phyloP scores from a whole-genome alignment of 2,329 filamentous ascomycete genomes.

The Scolecobasidium constrictum region DNA sequence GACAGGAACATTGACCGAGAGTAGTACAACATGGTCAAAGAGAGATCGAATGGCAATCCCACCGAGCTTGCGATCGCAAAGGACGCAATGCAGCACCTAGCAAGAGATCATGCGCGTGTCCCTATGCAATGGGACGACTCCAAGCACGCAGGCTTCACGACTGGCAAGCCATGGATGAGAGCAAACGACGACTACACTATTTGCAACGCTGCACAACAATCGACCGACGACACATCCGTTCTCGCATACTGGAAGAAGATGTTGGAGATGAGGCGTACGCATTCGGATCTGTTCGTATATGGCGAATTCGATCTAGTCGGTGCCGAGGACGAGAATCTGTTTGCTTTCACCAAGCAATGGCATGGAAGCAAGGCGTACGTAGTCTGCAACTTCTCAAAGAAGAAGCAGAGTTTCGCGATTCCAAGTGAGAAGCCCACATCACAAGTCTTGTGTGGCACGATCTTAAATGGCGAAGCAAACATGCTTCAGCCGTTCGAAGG shows the following conservation, averaged over 20 bases:
- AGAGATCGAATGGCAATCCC: constrained; percentile 14
- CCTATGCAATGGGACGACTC: constrained; percentile 61
- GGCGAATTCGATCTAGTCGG: constrained; percentile 7
- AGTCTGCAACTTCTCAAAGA: constrained; percentile 20
- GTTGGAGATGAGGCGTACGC: constrained; percentile 47
- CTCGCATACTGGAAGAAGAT: constrained; percentile 52
- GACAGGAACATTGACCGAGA: neutral
- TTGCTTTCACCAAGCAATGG: constrained; percentile 5
- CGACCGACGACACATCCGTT: constrained; percentile 37
- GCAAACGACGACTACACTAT: constrained; percentile 50
- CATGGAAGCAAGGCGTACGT: constrained; percentile 16
- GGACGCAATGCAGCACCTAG: constrained; percentile 46
- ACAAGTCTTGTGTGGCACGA: neutral
- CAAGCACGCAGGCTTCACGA: constrained; percentile 54
- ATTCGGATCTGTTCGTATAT: constrained; percentile 7
- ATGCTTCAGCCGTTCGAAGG: constrained; percentile 4
- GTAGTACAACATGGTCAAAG: constrained; percentile 13
- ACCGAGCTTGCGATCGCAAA: constrained; percentile 27
- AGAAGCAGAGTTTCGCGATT: constrained; percentile 9
- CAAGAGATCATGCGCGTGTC: constrained; percentile 58
- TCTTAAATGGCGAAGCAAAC: neutral
- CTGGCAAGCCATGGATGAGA: constrained; percentile 56
- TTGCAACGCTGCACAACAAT: constrained; percentile 53
- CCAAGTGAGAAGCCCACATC: neutral
- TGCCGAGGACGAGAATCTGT: constrained; percentile 7